Percentiles rank a stretch among this genome's conserved stretches.
phyloP scores from a whole-genome alignment of 768 basidiomycete species.

The Ramaria rubella region DNA sequence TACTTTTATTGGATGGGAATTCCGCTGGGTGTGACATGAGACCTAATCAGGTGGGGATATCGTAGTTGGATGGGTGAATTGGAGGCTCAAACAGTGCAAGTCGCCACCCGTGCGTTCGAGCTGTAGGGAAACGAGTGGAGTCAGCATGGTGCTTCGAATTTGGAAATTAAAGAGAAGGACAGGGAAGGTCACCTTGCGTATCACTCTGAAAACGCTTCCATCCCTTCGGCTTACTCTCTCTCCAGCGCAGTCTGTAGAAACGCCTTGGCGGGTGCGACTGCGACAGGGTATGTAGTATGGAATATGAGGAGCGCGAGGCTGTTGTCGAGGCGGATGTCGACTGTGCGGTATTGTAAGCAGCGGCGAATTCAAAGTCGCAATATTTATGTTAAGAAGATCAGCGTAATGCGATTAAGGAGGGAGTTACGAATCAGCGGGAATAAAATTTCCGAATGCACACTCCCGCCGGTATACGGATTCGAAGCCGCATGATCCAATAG shows the following conservation, averaged over 20 bases:
- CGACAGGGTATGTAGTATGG: slow-evolving; percentile 78
- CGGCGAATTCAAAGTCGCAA: not conserved
- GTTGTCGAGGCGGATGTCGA: slow-evolving; percentile 83
- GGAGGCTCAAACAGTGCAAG: slow-evolving; percentile 34
- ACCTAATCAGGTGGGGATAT: slow-evolving; percentile 14
- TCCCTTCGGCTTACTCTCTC: slow-evolving; percentile 47
- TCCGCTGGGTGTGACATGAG: slow-evolving; percentile 19
- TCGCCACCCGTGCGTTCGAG: slow-evolving; percentile 89
- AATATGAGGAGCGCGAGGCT: slow-evolving; percentile 73
- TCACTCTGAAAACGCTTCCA: slow-evolving; percentile 73
- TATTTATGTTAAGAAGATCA: too few species aligned
- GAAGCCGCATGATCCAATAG: not conserved
- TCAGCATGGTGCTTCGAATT: not conserved
- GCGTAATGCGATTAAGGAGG: not conserved
- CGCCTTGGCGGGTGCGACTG: slow-evolving; percentile 74
- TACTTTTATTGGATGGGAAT: too few species aligned
- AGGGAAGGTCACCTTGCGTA: slow-evolving; percentile 60
- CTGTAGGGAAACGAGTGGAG: too few species aligned
- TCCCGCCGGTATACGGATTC: slow-evolving; percentile 4
- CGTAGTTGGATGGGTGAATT: slow-evolving; percentile 12
- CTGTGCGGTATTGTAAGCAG: slow-evolving; percentile 50
- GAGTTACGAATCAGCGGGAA: not conserved
- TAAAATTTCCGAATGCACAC: not conserved
- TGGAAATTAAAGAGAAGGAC: not conserved
- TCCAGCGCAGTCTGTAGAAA: slow-evolving; percentile 85